These are phyloP conservation scores for Trypanosoma platydactyli DNA, from an alignment of 208 protist species.

Conservation along the genomic window DNA sequence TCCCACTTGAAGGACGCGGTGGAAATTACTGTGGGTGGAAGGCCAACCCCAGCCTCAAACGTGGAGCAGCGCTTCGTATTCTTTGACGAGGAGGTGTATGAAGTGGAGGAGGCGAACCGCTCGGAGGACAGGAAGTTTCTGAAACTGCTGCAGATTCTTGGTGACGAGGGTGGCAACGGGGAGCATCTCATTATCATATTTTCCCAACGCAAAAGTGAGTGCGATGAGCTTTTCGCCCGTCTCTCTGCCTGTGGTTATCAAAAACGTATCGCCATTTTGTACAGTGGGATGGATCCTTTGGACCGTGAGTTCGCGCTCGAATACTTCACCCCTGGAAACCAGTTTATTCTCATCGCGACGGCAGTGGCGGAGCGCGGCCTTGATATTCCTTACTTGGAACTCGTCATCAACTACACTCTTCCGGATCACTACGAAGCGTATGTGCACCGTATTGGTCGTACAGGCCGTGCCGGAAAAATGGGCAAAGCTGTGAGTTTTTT, in stretches of 20 bases:
- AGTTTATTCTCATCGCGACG: conserved; percentile 91
- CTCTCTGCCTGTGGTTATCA: conserved; percentile 81
- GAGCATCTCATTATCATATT: conserved; percentile 91
- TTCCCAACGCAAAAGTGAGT: conserved; percentile 87
- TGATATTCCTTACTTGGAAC: conserved; percentile 97
- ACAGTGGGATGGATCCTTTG: conserved; percentile 91
- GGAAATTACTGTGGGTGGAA: conserved; percentile 88
- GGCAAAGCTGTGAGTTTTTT: conserved; percentile 90
- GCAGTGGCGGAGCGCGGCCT: conserved; percentile 91
- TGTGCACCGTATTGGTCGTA: conserved; percentile 96
- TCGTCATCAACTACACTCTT: conserved; percentile 99
- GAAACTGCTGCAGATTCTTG: conserved; percentile 84
- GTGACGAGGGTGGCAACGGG: conserved; percentile 68
- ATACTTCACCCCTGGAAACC: conserved; percentile 80
- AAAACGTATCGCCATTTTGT: conserved; percentile 73
- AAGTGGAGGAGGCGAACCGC: conserved; percentile 52
- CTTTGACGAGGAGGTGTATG: conserved; percentile 86
- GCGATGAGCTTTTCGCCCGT: conserved; percentile 82
- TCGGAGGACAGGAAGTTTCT: conserved; percentile 71
- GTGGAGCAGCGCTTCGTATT: conserved; percentile 91
- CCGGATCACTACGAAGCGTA: conserved; percentile 98
- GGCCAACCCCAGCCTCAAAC: conserved; percentile 79
- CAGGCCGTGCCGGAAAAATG: conserved; percentile 74
- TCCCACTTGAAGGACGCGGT: conserved; percentile 75
- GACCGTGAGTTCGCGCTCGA: conserved; percentile 90